Conservation (phyloP, 768 basidiomycete genomes). For the Collybia sp. region DNA sequence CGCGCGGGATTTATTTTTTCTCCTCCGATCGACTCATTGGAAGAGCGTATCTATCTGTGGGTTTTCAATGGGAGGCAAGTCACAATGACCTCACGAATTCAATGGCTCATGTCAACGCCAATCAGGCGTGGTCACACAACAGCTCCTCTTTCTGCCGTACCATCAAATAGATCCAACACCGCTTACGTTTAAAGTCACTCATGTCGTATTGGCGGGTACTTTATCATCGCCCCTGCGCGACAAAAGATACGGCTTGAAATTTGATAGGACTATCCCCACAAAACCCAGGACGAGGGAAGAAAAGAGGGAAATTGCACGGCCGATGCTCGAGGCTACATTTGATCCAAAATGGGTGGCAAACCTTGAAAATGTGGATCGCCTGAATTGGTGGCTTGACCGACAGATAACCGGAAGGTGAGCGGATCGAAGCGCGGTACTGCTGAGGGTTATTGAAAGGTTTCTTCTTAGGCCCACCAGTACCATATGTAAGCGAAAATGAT, state of each 20-base stretch:
- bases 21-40: constrained; percentile 36
- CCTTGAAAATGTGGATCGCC: constrained; percentile 19
- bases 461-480: constrained; percentile 15
- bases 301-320: constrained; percentile 23
- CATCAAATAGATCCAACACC: constrained; percentile 25
- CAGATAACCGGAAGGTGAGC: constrained; percentile 20
- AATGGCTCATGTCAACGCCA: background rate
- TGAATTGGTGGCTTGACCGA: constrained; percentile 18
- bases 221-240: constrained; percentile 14
- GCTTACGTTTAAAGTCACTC: constrained; percentile 36
- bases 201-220: constrained; percentile 35
- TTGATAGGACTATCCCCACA: constrained; percentile 9
- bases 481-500: constrained; percentile 18
- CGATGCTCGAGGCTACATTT: constrained; percentile 22
- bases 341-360: constrained; percentile 30
- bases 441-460: background rate
- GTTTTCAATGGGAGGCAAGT: constrained; percentile 49
- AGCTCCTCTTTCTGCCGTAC: constrained; percentile 40
- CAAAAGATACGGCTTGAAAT: constrained; percentile 17
- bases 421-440: background rate
- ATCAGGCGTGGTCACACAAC: constrained; percentile 37
- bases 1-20: constrained; percentile 36
- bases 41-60: constrained; percentile 38
- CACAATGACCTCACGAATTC: background rate
- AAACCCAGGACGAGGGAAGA: constrained; percentile 19